Evolutionary conservation across 2,329 filamentous ascomycete genomes (phyloP).

Genomic region (Colletotrichum ledebouriae): DNA sequence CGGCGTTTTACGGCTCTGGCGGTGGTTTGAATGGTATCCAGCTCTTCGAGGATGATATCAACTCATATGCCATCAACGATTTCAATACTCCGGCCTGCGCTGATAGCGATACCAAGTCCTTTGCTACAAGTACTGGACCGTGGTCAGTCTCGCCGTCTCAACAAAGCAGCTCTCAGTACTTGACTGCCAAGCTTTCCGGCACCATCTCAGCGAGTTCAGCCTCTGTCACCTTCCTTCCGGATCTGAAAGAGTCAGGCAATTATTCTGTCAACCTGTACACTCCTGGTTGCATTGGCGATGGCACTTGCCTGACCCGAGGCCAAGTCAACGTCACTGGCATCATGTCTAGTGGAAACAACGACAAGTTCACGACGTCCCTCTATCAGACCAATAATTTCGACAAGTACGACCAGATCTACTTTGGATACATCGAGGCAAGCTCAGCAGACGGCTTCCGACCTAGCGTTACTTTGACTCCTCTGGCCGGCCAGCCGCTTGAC

Average conservation of each 20-base stretch:
- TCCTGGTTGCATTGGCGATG: conserved; percentile 87
- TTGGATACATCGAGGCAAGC: conserved; percentile 84
- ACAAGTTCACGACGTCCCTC: conserved; percentile 71
- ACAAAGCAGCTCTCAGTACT: conserved; percentile 80
- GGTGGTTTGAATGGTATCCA: conserved; percentile 89
- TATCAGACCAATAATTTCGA: conserved; percentile 96
- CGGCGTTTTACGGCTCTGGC: conserved; percentile 87
- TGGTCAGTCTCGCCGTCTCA: conserved; percentile 80
- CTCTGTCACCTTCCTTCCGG: conserved; percentile 83
- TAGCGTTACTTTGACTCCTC: conserved; percentile 81
- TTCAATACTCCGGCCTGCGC: conserved; percentile 90
- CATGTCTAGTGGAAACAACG: conserved; percentile 66
- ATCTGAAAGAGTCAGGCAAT: conserved; percentile 89
- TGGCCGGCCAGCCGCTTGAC: conserved; percentile 70
- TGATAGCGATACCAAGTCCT: conserved; percentile 72
- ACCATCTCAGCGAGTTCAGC: conserved; percentile 70
- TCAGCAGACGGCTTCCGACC: conserved; percentile 78
- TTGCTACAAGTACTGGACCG: conserved; percentile 76
- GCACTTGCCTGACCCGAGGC: conserved; percentile 81
- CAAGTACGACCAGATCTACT: conserved; percentile 95
- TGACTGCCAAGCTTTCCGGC: conserved; percentile 74
- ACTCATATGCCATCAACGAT: conserved; percentile 83
- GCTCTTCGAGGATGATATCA: conserved; percentile 87
- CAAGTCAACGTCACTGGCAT: conserved; percentile 84
- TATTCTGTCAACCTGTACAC: conserved; percentile 94